Percentiles rank a stretch among this genome's conserved stretches.
Evolutionary conservation across 2,329 filamentous ascomycete genomes (phyloP).

Genomic region (Aspergillus jensenii): DNA sequence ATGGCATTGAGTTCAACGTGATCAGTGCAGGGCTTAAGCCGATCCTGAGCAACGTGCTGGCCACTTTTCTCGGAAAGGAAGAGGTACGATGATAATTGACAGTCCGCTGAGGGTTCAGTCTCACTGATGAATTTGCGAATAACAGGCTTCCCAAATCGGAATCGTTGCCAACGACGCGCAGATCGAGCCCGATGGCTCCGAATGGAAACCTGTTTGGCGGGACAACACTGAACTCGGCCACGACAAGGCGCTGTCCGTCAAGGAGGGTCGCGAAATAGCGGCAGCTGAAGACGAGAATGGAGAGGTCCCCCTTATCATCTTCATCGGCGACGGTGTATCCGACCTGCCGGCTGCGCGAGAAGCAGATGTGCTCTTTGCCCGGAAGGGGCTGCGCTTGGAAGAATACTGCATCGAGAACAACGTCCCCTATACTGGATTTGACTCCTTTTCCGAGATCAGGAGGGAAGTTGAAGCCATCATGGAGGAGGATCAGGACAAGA

Average conservation of each 20-base stretch:
- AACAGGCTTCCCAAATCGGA: conserved; percentile 51
- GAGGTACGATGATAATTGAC: conserved; percentile 28
- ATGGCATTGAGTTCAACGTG: conserved; percentile 67
- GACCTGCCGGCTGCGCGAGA: conserved; percentile 66
- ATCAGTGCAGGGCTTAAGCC: conserved; percentile 69
- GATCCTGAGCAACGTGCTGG: conserved; percentile 60
- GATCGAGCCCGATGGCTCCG: conserved; percentile 57
- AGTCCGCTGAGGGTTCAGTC: not conserved
- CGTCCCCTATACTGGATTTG: conserved; percentile 62
- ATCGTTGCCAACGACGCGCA: conserved; percentile 68
- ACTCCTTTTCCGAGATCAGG: conserved; percentile 67
- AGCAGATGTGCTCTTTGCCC: conserved; percentile 67
- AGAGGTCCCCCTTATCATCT: conserved; percentile 65
- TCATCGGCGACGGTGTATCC: conserved; percentile 69
- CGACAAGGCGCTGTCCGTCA: conserved; percentile 66
- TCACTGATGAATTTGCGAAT: not conserved
- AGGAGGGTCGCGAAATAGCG: conserved; percentile 58
- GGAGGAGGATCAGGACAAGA: conserved; percentile 61
- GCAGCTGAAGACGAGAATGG: conserved; percentile 58
- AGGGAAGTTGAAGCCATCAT: conserved; percentile 58
- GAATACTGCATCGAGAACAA: conserved; percentile 65
- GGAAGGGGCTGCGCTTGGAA: conserved; percentile 63
- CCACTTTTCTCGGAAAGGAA: conserved; percentile 64
- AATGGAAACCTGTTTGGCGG: conserved; percentile 67
- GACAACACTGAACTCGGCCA: conserved; percentile 66